These are phyloP conservation scores for Hippophae gyantsensis DNA, from an alignment of 306 rosid genomes.

Conservation along the genomic window DNA sequence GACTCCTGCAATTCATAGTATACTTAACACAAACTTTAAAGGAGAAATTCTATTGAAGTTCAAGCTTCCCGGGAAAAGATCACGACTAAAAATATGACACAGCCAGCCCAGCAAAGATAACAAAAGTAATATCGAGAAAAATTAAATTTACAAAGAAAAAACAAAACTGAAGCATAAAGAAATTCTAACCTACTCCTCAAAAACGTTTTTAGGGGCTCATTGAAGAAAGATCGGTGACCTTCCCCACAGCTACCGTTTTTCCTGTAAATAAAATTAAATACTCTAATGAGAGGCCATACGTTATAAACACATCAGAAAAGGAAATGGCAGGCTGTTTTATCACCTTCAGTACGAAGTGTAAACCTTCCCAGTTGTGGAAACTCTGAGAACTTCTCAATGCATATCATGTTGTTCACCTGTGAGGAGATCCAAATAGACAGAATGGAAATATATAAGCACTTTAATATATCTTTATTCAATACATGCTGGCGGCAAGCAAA, in stretches of 20 bases:
- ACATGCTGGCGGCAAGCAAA: no score
- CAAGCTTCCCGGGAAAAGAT: no score
- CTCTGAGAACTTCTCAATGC: conserved; percentile 74
- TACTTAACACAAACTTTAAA: no score
- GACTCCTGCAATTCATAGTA: no score
- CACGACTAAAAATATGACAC: no score
- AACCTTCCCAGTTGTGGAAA: conserved; percentile 94
- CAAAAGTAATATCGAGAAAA: no score
- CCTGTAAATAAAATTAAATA: conserved; percentile 31
- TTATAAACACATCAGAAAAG: conserved; percentile 5
- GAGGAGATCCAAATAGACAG: conserved; percentile 1
- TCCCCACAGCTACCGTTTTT: conserved; percentile 90
- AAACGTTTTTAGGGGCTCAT: neutral
- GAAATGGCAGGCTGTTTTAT: conserved; percentile 1
- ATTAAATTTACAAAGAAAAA: no score
- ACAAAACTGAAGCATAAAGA: no score
- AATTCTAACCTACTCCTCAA: no score
- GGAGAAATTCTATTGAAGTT: no score
- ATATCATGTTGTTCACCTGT: conserved; percentile 63
- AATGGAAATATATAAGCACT: neutral
- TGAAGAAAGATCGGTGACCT: conserved; percentile 44
- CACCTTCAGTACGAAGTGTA: conserved; percentile 97
- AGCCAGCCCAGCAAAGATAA: no score
- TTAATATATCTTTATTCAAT: no score
- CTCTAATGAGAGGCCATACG: conserved; percentile 3